A percentile compares a stretch with the other conserved stretches of the same genome.
phyloP scores from a whole-genome alignment of 2,329 filamentous ascomycete genomes.

The Thermothelomyces thermophilus region DNA sequence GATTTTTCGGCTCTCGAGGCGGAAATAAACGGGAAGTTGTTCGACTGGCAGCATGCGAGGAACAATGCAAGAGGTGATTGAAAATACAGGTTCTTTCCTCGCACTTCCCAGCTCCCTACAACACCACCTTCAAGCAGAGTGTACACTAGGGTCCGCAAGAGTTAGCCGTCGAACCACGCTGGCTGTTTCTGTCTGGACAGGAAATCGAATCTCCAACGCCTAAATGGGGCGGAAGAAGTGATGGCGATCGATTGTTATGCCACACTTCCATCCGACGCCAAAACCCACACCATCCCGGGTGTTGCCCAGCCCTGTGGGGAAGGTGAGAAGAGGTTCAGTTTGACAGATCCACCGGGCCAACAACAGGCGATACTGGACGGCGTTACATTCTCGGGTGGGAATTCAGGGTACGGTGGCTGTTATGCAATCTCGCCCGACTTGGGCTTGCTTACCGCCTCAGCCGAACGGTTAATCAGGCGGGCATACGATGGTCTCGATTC shows the following conservation, averaged over 20 bases:
- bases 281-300: conserved; percentile 1
- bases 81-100: not conserved
- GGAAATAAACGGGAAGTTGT: too few relatives aligned
- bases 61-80: not conserved
- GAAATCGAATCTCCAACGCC: conserved; percentile 9
- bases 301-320: conserved; percentile 8
- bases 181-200: not conserved
- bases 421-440: conserved; percentile 10
- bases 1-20: too few relatives aligned
- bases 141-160: too few relatives aligned
- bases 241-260: conserved; percentile 2
- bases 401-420: conserved; percentile 7
- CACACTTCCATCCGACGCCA: conserved; percentile 3
- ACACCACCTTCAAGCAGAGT: not conserved
- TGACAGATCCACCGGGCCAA: conserved; percentile 6
- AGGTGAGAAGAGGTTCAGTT: conserved; percentile 3
- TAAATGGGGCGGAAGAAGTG: conserved; percentile 13
- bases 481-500: not conserved
- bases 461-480: conserved; percentile 3
- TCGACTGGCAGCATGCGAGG: too few relatives aligned
- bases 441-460: conserved; percentile 8
- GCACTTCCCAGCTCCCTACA: not conserved
- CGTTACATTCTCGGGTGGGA: conserved; percentile 11
- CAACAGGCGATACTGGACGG: conserved; percentile 1
- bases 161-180: conserved; percentile 5